Base-by-base conservation (phyloP, 2,329 filamentous ascomycete genomes). In the Cladophialophora carrionii region DNA sequence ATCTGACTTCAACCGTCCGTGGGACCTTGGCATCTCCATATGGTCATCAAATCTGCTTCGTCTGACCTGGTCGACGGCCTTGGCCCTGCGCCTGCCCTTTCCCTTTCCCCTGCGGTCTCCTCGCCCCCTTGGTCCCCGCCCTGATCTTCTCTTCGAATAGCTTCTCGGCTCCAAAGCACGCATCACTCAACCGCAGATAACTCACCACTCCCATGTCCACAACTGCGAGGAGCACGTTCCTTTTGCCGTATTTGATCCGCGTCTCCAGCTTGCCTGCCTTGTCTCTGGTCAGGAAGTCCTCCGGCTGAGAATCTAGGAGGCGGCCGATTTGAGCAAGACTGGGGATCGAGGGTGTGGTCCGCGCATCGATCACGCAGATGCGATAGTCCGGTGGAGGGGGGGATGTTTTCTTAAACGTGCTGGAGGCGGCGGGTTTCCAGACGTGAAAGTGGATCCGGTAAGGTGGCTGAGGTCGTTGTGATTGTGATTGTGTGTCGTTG, bases 181-280 rank as follows among this genome's bases (percentile, higher is more conserved):
- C 88, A 79, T 98, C 92, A 1, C 85, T 87, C 64, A 97, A 83
- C 26, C 90, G 82, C 73, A 97, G 82, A 75, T 94, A 98, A 76
- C 94, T 98, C 53, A 93, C 89, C 24, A 98, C 84, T 0, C 95
- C 95, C 68, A 92, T 86, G 75, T 98, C 95, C 37, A 97, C 92
- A 1, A 98, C 85, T 0, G 93, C 95, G 26, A 99, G 76, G 37
- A 97, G 82, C 34, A 95, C 90, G 76, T 91, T 95, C 69, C 91
- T 85, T 75, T 89, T 88, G 1, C 92, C 95, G 73, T 96, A 88
- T 77, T 92, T 94, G 68, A 98, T 79, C 65, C 90, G 87, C 73
- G 88, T 85, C 74, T 96, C 95, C 69, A 93, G 77, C 68, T 66
- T 54, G 12, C 53, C 56, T 74, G 85, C 75, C 77, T 82, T 53